Conservation (phyloP, 805 yeast species). For the Saccharomycopsis fermentans region DNA sequence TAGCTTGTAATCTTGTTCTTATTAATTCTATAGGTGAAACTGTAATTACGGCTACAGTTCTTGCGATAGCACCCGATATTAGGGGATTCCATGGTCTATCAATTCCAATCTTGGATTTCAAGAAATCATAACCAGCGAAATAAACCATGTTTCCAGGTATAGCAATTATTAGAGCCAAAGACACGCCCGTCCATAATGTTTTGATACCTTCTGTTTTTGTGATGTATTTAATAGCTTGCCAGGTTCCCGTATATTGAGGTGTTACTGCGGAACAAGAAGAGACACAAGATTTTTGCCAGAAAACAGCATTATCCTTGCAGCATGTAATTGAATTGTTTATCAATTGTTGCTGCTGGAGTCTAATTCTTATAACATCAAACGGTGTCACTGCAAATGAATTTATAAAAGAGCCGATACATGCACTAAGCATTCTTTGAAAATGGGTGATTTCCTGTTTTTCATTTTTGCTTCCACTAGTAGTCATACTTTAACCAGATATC, state of each 20-base stretch:
- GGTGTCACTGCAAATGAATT: slow-evolving; percentile 73
- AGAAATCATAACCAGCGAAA: slow-evolving; percentile 84
- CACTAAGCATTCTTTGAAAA: slow-evolving; percentile 62
- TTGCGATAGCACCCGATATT: slow-evolving; percentile 75
- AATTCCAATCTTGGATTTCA: slow-evolving; percentile 31
- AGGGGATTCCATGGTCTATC: slow-evolving; percentile 49
- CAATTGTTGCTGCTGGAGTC: slow-evolving; percentile 65
- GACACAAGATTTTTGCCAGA: slow-evolving; percentile 19
- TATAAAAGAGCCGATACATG: slow-evolving; percentile 63
- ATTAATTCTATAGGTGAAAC: slow-evolving; percentile 83
- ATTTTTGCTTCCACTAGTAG: background rate
- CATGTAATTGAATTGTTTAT: slow-evolving; percentile 28
- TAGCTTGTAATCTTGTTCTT: slow-evolving; percentile 85
- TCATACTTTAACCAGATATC: background rate
- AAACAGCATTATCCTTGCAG: slow-evolving; percentile 27
- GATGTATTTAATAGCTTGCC: slow-evolving; percentile 62
- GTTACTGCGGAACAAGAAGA: slow-evolving; percentile 19
- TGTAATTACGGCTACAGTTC: slow-evolving; percentile 72
- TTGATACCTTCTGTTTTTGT: slow-evolving; percentile 60
- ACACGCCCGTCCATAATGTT: slow-evolving; percentile 84
- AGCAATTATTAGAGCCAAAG: slow-evolving; percentile 77
- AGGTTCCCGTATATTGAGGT: slow-evolving; percentile 47
- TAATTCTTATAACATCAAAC: slow-evolving; percentile 66
- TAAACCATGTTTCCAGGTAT: slow-evolving; percentile 89
- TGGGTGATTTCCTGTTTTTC: slow-evolving; percentile 9